Conservation (phyloP, 495 filamentous ascomycete genomes). For the Astrocystis sublimbata region DNA sequence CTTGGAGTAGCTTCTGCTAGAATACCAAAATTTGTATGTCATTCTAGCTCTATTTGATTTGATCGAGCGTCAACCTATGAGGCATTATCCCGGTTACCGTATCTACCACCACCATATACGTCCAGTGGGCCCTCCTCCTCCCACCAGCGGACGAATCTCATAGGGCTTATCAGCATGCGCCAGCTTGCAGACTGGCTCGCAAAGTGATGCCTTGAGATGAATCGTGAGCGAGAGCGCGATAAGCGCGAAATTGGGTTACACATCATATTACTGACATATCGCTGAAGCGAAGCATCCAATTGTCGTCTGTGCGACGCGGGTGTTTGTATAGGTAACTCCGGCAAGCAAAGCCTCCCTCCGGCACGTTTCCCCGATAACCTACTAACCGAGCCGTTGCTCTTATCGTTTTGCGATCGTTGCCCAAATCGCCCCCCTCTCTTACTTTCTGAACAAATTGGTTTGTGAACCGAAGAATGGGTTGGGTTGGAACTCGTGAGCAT, state of each 20-base stretch:
- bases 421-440: neutral
- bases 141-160: neutral
- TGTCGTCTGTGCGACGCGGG: neutral
- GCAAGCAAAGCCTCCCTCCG: neutral
- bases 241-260: conserved; percentile 8
- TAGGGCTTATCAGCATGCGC: neutral
- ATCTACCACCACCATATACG: neutral
- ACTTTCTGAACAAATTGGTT: conserved; percentile 33
- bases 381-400: neutral
- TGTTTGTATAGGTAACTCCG: neutral
- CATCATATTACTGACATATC: neutral
- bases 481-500: conserved; percentile 33
- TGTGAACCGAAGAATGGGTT: conserved; percentile 35
- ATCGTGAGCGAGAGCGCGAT: neutral
- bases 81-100: neutral
- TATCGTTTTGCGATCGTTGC: neutral
- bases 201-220: neutral
- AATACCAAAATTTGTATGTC: no score
- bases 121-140: neutral
- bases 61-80: no score
- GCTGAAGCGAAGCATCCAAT: neutral
- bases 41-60: no score
- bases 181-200: neutral
- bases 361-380: no score
- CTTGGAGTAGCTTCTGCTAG: no score